Conservation (phyloP, 2,329 filamentous ascomycete genomes). For the Colletotrichum endophyticum region DNA sequence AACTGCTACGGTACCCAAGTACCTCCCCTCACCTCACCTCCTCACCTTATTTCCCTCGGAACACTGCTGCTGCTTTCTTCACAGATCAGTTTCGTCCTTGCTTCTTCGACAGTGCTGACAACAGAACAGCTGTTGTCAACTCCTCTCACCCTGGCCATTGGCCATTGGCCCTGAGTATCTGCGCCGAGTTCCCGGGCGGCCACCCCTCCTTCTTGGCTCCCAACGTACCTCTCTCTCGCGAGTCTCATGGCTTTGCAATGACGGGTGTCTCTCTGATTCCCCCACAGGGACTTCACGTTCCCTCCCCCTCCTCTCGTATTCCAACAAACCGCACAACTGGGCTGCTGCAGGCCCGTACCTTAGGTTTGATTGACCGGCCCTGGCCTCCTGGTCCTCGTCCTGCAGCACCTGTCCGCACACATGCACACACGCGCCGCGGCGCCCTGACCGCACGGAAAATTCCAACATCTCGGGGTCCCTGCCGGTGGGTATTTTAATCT, state of each 20-base stretch:
- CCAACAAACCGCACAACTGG: neutral
- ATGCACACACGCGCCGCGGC: neutral
- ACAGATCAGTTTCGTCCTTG: neutral
- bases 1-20: neutral
- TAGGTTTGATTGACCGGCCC: neutral
- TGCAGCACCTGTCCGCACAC: neutral
- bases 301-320: neutral
- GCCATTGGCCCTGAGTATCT: neutral
- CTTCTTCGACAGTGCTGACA: neutral
- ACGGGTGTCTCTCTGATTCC: neutral
- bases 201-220: neutral
- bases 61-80: neutral
- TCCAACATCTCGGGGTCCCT: slow-evolving; percentile 12
- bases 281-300: neutral
- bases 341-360: neutral
- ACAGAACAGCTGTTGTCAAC: neutral
- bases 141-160: neutral
- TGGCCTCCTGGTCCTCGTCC: neutral
- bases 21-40: neutral
- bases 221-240: neutral
- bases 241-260: neutral
- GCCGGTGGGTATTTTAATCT: slow-evolving; percentile 1
- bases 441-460: slow-evolving; percentile 1
- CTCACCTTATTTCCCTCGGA: neutral
- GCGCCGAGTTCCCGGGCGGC: neutral